Evolutionary conservation across 768 basidiomycete genomes (phyloP).

Genomic region (Tricholoma sp.): DNA sequence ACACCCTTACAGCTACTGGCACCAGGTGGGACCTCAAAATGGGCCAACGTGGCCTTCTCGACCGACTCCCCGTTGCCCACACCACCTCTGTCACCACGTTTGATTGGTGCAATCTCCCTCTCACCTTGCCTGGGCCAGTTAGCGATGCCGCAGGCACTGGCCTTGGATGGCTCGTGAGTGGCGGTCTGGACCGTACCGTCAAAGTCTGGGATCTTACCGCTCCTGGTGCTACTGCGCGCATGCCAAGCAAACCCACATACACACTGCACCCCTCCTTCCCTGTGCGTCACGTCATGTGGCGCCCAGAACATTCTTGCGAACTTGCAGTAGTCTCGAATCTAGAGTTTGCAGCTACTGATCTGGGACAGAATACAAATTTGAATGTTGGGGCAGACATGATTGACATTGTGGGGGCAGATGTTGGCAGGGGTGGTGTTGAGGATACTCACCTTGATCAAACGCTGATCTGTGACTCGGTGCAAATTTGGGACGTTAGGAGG

Average conservation of each 20-base stretch:
- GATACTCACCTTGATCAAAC: conserved; percentile 1
- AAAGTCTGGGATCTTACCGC: conserved; percentile 78
- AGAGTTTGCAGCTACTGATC: conserved; percentile 31
- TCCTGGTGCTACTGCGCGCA: conserved; percentile 38
- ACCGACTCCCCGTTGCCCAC: conserved; percentile 72
- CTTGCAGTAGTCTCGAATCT: conserved; percentile 69
- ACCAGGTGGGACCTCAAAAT: conserved; percentile 74
- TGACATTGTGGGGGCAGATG: conserved; percentile 2
- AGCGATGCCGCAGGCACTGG: conserved; percentile 26
- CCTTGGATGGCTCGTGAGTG: conserved; percentile 75
- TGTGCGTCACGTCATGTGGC: conserved; percentile 70
- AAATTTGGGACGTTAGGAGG: conserved; percentile 85
- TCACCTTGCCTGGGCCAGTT: conserved; percentile 4
- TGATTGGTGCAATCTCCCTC: conserved; percentile 56
- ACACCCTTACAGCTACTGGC: not conserved
- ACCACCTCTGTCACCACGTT: conserved; percentile 64
- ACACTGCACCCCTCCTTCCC: conserved; percentile 72
- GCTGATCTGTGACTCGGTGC: conserved; percentile 60
- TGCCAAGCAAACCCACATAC: conserved; percentile 62
- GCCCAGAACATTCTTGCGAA: conserved; percentile 73
- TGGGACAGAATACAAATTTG: conserved; percentile 11
- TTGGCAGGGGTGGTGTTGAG: conserved; percentile 3
- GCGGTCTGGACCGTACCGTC: conserved; percentile 73
- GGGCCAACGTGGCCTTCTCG: conserved; percentile 70
- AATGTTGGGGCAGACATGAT: conserved; percentile 15